Base-by-base conservation (phyloP, 2,329 filamentous ascomycete species). In the Cadophora luteo-olivacea region DNA sequence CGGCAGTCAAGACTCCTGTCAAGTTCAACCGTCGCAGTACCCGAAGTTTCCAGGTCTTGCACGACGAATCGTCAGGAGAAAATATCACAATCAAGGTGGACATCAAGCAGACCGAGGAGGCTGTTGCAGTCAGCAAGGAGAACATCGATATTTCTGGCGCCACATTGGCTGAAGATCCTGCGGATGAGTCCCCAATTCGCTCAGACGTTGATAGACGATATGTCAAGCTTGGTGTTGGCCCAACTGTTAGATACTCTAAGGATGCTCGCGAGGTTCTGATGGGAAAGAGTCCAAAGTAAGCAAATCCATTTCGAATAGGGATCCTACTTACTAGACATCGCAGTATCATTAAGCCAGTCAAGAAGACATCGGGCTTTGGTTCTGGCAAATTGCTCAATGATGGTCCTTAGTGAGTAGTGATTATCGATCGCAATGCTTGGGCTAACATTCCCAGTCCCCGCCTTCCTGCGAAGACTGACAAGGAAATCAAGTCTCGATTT, bases 261-360 rank as follows among this genome's bases (percentile, higher is more conserved):
- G 66, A 68, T 64, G 58, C 62, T 38, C 64, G 67, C 25, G 61
- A 68, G 4, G 22, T 65, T 14, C 52, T 69, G 58, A 68, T 69
- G 63, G 65, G 65, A 54, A 38, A 45, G 36, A 24, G 33, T 55
- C 63, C 52, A 48, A 65, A 48, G 51, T 48, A 29, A 58, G 33
- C 7, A 33, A 4, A 14, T 19, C 8, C 2, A 2, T 33, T 16
- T 32, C 29, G 5, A 11, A 19, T 3, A 1, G 36, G n/a, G 8
- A 29, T 32, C 32, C n/a, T 51, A 36, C 22, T 61, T 12, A 45
- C 12, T 29, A 3, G 14, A 19, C 2, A n/a, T 14, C 19, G 12
- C 41, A 62, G 60, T 12, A 41, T 51, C 49, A 29, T 1, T 25
- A 33, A 36, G 24, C 5, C 41, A 3, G 25, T 22, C 45, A 45